A percentile compares a stretch with the other conserved stretches of the same genome.
Evolutionary conservation across 192 early-diverging fungal genomes (phyloP).

Genomic region (Coemansia sp.): DNA sequence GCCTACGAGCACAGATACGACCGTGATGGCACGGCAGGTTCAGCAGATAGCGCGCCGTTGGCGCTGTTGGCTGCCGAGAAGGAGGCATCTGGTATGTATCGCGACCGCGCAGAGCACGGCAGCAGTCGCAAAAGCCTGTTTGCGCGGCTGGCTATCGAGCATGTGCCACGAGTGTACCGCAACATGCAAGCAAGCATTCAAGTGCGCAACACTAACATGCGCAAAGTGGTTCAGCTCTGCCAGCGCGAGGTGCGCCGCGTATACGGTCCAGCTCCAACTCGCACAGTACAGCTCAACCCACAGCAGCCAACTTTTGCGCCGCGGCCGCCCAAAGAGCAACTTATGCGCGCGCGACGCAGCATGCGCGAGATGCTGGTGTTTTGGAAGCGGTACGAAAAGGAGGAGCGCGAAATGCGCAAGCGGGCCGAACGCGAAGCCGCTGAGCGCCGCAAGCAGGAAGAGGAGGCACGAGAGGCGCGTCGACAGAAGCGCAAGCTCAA

Average conservation of each 20-base stretch:
- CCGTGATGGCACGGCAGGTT: constrained; percentile 24
- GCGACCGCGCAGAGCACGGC: constrained; percentile 2
- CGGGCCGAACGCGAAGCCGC: constrained; percentile 83
- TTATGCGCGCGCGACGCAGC: constrained; percentile 62
- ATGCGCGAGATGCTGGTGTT: constrained; percentile 81
- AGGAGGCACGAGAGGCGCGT: constrained; percentile 76
- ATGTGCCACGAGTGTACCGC: constrained; percentile 46
- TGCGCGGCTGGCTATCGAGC: constrained; percentile 29
- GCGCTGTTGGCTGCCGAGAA: constrained; percentile 23
- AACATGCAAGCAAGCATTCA: constrained; percentile 38
- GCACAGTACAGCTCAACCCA: constrained; percentile 36
- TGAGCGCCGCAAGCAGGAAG: constrained; percentile 73
- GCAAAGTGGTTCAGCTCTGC: constrained; percentile 68
- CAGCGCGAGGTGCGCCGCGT: constrained; percentile 71
- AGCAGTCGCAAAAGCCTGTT: constrained; percentile 17
- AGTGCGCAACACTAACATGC: constrained; percentile 60
- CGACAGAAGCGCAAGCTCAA: constrained; percentile 88
- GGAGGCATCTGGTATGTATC: background rate
- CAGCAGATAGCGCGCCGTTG: constrained; percentile 27
- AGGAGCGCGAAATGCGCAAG: constrained; percentile 86
- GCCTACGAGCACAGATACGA: constrained; percentile 21
- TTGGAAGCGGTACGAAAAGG: constrained; percentile 89
- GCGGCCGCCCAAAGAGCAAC: constrained; percentile 61
- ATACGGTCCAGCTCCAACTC: constrained; percentile 48
- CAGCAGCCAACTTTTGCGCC: constrained; percentile 25